Conservation (phyloP, 371 early-diverging fungal species). For the Mortierella sp. region DNA sequence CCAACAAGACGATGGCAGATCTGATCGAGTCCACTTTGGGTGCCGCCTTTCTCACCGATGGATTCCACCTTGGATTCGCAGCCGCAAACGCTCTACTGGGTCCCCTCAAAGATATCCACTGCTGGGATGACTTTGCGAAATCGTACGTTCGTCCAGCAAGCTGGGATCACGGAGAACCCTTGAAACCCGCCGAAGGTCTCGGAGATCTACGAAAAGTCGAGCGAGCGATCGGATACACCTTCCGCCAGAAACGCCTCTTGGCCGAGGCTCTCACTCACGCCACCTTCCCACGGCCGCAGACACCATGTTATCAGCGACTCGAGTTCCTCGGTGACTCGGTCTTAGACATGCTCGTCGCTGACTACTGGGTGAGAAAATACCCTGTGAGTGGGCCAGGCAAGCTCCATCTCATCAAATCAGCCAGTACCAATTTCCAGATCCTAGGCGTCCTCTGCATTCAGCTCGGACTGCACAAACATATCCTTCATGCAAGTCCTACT, state of each 20-base stretch:
- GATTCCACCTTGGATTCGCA: constrained; percentile 71
- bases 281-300: constrained; percentile 49
- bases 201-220: constrained; percentile 56
- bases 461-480: constrained; percentile 67
- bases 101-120: constrained; percentile 62
- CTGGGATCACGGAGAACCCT: not conserved
- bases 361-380: constrained; percentile 67
- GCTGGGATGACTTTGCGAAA: constrained; percentile 62
- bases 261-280: constrained; percentile 87
- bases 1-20: constrained; percentile 90
- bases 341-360: constrained; percentile 78
- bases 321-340: constrained; percentile 93
- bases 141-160: not conserved
- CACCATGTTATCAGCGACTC: constrained; percentile 82
- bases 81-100: constrained; percentile 65
- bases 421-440: constrained; percentile 84
- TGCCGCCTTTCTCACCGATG: constrained; percentile 74
- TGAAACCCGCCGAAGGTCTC: not conserved
- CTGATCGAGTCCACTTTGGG: constrained; percentile 91
- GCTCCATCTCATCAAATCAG: constrained; percentile 75
- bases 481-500: constrained; percentile 66
- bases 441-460: constrained; percentile 72
- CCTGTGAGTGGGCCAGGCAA: constrained; percentile 68
- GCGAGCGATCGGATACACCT: constrained; percentile 70
- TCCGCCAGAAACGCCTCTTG: constrained; percentile 66